Evolutionary conservation across 192 early-diverging fungal species (phyloP), one percentile per base, ranked within the genome.

Genomic region (Entomortierella lignicola): DNA sequence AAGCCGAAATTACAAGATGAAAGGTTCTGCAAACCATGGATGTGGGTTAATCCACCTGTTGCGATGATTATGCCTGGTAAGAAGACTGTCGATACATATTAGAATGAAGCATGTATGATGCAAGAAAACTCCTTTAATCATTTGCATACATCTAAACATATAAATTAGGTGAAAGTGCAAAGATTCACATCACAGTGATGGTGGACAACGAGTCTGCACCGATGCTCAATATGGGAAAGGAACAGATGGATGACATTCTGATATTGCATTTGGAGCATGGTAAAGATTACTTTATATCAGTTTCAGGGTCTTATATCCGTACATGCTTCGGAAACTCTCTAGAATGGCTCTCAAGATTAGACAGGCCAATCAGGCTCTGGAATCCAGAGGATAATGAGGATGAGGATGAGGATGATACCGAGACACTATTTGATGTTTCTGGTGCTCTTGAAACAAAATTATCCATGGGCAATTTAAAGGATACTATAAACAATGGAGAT

Each of bases 271-370:
- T 93, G 55, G 89, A 93, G 53, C 89, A 92, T 31, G 92, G 94
- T 13, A 92, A 92, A 39, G 95, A 98, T 59, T 91, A 90, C 59
- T 98, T 98, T 77, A 82, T 98, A 12, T 81, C 88, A 6, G 85
- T 96, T 10, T 80, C 83, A 21, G 97, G 91, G 26, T 70, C 72
- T 0, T 97, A 95, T 79, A 63, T 85, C 32, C 81, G 85, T 2
- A 92, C 93, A 6, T 92, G 92, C 70, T 95, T 93, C 80, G 95
- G 94, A 4, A 87, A 86, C 69, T 84, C 80, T 0, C 61, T 98
- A 31, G 91, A 92, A 26, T 79, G 88, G 20, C 80, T 98, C 18
- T 83, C 87, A 5, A 84, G 86, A 10, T 71, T 91, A 60, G 83
- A 88, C 21, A 52, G 81, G 39, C 87, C 94, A 0, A 84, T 92